A percentile compares a stretch with the other conserved stretches of the same genome.
Conservation (phyloP, 2,329 filamentous ascomycete genomes). For the Rhynchosporium agropyri region DNA sequence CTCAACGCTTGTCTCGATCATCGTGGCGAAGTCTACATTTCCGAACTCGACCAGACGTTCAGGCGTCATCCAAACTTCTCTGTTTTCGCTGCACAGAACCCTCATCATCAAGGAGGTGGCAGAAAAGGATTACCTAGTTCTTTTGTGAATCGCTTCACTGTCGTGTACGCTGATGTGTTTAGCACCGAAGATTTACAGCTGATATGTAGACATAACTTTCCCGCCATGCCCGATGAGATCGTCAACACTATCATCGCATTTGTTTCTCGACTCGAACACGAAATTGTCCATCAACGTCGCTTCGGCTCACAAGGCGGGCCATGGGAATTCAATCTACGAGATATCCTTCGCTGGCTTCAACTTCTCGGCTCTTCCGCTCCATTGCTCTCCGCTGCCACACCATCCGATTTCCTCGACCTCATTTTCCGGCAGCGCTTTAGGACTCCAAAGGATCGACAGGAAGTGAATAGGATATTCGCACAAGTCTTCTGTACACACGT, state of each 20-base stretch:
- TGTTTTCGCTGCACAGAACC: slow-evolving; percentile 97
- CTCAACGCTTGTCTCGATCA: slow-evolving; percentile 97
- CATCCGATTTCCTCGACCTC: slow-evolving; percentile 76
- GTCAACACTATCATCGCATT: slow-evolving; percentile 74
- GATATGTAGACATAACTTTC: slow-evolving; percentile 81
- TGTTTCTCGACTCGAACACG: slow-evolving; percentile 76
- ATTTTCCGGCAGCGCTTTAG: slow-evolving; percentile 90
- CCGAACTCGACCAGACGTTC: slow-evolving; percentile 93
- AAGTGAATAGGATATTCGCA: slow-evolving; percentile 68
- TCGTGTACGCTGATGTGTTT: slow-evolving; percentile 95
- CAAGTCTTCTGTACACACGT: slow-evolving; percentile 56
- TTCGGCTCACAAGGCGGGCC: slow-evolving; percentile 72
- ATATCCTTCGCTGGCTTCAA: slow-evolving; percentile 85
- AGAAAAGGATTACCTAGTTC: slow-evolving; percentile 92
- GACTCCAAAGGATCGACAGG: slow-evolving; percentile 64
- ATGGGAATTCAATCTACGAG: slow-evolving; percentile 95
- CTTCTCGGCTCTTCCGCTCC: slow-evolving; percentile 64
- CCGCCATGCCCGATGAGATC: slow-evolving; percentile 58
- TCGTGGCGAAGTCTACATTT: slow-evolving; percentile 91
- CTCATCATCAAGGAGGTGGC: slow-evolving; percentile 94
- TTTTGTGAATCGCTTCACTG: slow-evolving; percentile 97
- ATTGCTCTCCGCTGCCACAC: slow-evolving; percentile 60
- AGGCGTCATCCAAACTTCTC: slow-evolving; percentile 85
- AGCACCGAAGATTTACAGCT: slow-evolving; percentile 76
- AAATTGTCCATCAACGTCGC: slow-evolving; percentile 61